These are phyloP conservation scores for Plasmodium cynomolgi DNA, from an alignment of 169 alveolate genomes.

Conservation along the genomic window DNA sequence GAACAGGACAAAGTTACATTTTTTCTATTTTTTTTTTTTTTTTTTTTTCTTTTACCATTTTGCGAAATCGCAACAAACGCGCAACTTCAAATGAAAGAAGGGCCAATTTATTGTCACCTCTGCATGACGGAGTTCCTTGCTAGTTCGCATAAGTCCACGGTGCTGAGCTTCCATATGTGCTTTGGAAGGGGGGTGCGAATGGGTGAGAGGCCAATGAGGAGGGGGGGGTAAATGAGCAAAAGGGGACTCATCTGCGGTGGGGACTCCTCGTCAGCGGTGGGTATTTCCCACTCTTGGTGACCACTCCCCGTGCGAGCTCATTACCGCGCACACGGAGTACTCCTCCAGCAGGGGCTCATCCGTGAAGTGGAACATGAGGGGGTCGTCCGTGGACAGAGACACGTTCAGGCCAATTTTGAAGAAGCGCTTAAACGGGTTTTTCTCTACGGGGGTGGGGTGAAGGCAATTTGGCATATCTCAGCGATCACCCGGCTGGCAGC, in stretches of 20 bases:
- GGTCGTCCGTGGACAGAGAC: slow-evolving; percentile 95
- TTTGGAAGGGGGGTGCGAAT: slow-evolving; percentile 46
- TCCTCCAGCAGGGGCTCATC: slow-evolving; percentile 95
- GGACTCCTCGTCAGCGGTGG: neutral
- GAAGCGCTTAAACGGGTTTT: slow-evolving; percentile 91
- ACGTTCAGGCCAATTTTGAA: slow-evolving; percentile 93
- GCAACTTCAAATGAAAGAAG: neutral
- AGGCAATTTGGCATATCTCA: neutral
- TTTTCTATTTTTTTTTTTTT: no score
- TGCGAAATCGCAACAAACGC: neutral
- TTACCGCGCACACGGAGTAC: slow-evolving; percentile 90
- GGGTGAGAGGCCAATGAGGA: neutral
- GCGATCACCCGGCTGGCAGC: neutral
- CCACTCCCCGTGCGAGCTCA: no score
- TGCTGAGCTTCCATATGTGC: slow-evolving; percentile 89
- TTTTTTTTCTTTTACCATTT: neutral
- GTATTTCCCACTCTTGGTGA: neutral
- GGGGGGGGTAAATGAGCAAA: neutral
- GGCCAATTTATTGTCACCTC: slow-evolving; percentile 53
- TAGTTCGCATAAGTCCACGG: slow-evolving; percentile 92
- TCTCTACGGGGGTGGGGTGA: slow-evolving; percentile 77
- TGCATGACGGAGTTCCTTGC: slow-evolving; percentile 93
- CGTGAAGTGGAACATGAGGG: slow-evolving; percentile 93
- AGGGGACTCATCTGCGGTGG: neutral
- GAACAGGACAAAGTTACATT: neutral